Evolutionary conservation across 2,329 filamentous ascomycete genomes (phyloP), one percentile per base, ranked within the genome.

Genomic region (Pseudopithomyces maydicus): DNA sequence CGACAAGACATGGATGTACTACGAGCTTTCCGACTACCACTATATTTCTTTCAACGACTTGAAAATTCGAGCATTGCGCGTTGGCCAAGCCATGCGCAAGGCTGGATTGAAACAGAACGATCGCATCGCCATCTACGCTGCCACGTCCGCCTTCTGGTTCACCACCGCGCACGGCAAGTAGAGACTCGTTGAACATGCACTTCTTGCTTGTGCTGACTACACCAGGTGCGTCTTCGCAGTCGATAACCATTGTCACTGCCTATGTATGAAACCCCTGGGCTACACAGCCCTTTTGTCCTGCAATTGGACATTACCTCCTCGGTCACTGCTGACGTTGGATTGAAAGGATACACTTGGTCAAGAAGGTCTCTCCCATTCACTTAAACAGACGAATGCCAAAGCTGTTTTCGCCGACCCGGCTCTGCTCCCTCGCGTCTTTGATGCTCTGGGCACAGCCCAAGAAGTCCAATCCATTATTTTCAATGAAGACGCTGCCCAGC

Each of bases 281-380:
- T n/a, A n/a, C n/a, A n/a, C n/a, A n/a, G n/a, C n/a, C n/a, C n/a
- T n/a, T n/a, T n/a, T n/a, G n/a, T n/a, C n/a, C n/a, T n/a, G n/a
- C n/a, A n/a, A n/a, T n/a, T n/a, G n/a, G n/a, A n/a, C n/a, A n/a
- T n/a, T n/a, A n/a, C n/a, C n/a, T n/a, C n/a, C n/a, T n/a, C n/a
- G n/a, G n/a, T n/a, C n/a, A n/a, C n/a, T n/a, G n/a, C n/a, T n/a
- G n/a, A n/a, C n/a, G n/a, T n/a, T n/a, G n/a, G n/a, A n/a, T n/a
- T n/a, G n/a, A n/a, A n/a, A n/a, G n/a, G 93, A 97, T 76, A 96
- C 92, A 29, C 88, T 97, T 44, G 93, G 93, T 52, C 85, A 91
- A 69, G 87, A 88, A 60, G 93, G 92, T 45, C 85, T 97, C 61
- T 87, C 89, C 79, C 92, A 96, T 80, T 96, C 92, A 2, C 85